Base-by-base conservation (phyloP, 495 filamentous ascomycete genomes). In the Pyrenula massariospora region DNA sequence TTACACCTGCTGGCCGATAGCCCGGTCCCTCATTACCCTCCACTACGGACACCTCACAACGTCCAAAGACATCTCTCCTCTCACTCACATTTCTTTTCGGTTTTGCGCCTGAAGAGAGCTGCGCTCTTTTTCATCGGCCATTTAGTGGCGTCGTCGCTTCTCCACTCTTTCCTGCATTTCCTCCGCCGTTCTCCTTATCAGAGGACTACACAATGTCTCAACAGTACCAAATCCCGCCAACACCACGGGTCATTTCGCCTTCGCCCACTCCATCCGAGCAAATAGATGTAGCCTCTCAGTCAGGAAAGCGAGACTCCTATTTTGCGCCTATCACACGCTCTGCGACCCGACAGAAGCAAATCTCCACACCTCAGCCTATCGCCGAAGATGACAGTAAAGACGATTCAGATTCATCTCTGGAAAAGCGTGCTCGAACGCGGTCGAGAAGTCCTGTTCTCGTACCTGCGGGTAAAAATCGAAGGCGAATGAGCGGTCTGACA, bases 201-300 rank as follows among this genome's bases (percentile, higher is more conserved):
- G 31, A 42, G 31, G 15, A 64, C 61, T 53, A 63, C 66, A 60
- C 61, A 23, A 84, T 81, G 78, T 64, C 80, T 49, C 72, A 70
- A 36, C 64, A 69, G 57, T 66, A 65, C 50, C 63, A 69, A 53
- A 71, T 84, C 25, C 86, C 86, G 54, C 75, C 78, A 53, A 84
- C 80, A 56, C 85, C 85, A 59, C 80, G 84, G 61, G 80, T 88
- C 61, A 87, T 84, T 57, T 86, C 85, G 22, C 85, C 86, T 19
- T 82, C 83, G 21, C 84, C 84, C 54, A 78, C 84, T 1, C 76
- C 82, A 12, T 82, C 83, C 55, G 83, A 86, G 53, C 63, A 60
- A 24, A 71, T 70, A 61, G 63, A 73, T 50, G 62, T 69, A 62
- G 57, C 57, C 22, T 42, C 31, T 5, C 31, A 42, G 31, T 42